These are phyloP conservation scores for Brassica balearica DNA, from an alignment of 441 rosid species.

Conservation along the genomic window DNA sequence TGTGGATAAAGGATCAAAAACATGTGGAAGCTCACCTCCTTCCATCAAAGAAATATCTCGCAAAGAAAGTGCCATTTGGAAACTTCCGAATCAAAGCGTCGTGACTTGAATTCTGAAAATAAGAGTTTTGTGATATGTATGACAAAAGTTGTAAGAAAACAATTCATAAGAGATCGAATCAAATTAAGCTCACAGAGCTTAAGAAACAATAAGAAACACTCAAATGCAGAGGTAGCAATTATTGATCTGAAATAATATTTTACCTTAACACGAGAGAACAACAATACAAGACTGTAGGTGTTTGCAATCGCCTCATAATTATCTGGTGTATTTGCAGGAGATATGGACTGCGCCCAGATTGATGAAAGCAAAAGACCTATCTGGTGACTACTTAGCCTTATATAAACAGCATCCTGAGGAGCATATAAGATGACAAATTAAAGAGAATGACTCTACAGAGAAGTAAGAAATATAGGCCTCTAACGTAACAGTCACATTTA, in stretches of 20 bases:
- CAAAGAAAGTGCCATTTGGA: constrained; percentile 94
- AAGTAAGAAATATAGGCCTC: too few species aligned
- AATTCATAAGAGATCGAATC: neutral
- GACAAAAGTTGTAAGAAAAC: neutral
- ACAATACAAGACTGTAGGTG: constrained; percentile 72
- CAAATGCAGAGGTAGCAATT: constrained; percentile 20
- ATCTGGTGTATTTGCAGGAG: constrained; percentile 73
- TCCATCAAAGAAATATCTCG: constrained; percentile 70
- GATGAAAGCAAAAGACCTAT: constrained; percentile 81
- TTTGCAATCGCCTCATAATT: constrained; percentile 84
- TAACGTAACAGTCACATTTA: too few species aligned
- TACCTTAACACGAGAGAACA: constrained; percentile 81
- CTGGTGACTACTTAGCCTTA: constrained; percentile 78
- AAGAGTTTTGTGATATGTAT: constrained; percentile 7
- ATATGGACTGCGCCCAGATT: constrained; percentile 81
- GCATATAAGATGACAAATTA: constrained; percentile 29
- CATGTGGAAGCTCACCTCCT: constrained; percentile 64
- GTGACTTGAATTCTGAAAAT: constrained; percentile 82
- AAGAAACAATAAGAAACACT: constrained; percentile 25
- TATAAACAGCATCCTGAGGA: constrained; percentile 49
- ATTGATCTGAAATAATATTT: constrained; percentile 27
- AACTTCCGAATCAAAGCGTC: constrained; percentile 83
- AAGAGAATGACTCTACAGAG: constrained; percentile 7
- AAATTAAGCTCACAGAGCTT: constrained; percentile 15
- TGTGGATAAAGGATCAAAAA: constrained; percentile 20